Conservation (phyloP, 2,329 filamentous ascomycete genomes). For the Exophiala alcalophila region DNA sequence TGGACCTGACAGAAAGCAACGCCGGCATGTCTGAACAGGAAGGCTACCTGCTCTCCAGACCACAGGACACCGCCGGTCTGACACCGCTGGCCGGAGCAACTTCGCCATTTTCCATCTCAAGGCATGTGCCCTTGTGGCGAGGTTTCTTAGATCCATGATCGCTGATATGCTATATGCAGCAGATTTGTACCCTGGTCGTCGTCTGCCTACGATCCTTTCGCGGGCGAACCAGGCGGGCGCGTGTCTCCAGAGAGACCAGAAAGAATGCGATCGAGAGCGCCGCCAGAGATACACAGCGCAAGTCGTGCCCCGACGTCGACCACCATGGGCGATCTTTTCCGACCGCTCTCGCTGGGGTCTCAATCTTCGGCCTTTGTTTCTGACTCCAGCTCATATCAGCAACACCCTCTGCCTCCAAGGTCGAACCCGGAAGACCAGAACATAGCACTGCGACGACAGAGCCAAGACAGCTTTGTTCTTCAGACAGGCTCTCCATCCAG, state of each 20-base stretch:
- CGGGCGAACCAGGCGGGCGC: constrained; percentile 21
- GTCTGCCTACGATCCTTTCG: constrained; percentile 23
- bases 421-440: constrained; percentile 23
- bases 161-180: constrained; percentile 7
- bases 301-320: constrained; percentile 17
- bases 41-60: constrained; percentile 15
- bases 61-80: constrained; percentile 13
- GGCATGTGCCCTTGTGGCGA: constrained; percentile 10
- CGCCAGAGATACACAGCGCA: constrained; percentile 23
- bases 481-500: constrained; percentile 28
- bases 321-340: constrained; percentile 21
- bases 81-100: constrained; percentile 12
- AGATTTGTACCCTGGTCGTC: constrained; percentile 22
- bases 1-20: constrained; percentile 23
- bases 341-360: constrained; percentile 22
- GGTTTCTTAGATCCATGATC: background rate
- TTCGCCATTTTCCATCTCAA: constrained; percentile 17
- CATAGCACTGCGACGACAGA: constrained; percentile 27
- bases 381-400: constrained; percentile 21
- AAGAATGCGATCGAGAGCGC: constrained; percentile 21
- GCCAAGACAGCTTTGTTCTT: constrained; percentile 28
- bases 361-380: constrained; percentile 21
- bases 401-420: constrained; percentile 17
- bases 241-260: constrained; percentile 24
- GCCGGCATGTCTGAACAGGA: constrained; percentile 20